These are phyloP conservation scores for Metschnikowia picachoensis DNA, from an alignment of 805 yeast species.

Conservation along the genomic window DNA sequence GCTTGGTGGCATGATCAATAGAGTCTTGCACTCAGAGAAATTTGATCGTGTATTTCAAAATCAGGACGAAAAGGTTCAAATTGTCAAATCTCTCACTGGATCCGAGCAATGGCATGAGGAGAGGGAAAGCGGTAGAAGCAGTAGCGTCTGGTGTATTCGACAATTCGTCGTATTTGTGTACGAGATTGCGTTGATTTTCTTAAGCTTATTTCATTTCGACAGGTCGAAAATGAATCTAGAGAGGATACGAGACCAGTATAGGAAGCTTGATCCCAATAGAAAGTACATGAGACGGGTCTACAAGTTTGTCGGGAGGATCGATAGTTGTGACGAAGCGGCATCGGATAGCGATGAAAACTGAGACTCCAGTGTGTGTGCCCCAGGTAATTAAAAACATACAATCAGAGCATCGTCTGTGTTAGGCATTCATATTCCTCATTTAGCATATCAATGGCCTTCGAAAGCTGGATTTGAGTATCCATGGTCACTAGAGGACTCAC, in stretches of 20 bases:
- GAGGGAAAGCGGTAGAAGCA: background rate
- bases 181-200: constrained; percentile 30
- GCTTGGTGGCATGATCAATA: constrained; percentile 23
- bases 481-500: background rate
- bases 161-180: constrained; percentile 28
- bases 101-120: constrained; percentile 9
- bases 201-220: constrained; percentile 36
- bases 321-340: background rate
- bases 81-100: constrained; percentile 29
- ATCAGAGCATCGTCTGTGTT: background rate
- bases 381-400: background rate
- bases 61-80: constrained; percentile 24
- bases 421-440: constrained; percentile 1
- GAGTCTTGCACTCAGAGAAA: constrained; percentile 27
- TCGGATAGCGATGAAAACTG: background rate
- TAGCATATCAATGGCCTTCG: constrained; percentile 1
- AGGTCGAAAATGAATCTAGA: constrained; percentile 41
- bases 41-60: constrained; percentile 31
- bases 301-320: constrained; percentile 23
- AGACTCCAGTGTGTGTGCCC: background rate
- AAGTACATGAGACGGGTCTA: constrained; percentile 35
- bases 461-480: constrained; percentile 1
- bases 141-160: constrained; percentile 16
- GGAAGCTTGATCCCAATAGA: constrained; percentile 39
- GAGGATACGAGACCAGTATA: constrained; percentile 37